These are phyloP conservation scores for Coemansia sp. DNA, from an alignment of 192 early-diverging fungal genomes.

Conservation along the genomic window DNA sequence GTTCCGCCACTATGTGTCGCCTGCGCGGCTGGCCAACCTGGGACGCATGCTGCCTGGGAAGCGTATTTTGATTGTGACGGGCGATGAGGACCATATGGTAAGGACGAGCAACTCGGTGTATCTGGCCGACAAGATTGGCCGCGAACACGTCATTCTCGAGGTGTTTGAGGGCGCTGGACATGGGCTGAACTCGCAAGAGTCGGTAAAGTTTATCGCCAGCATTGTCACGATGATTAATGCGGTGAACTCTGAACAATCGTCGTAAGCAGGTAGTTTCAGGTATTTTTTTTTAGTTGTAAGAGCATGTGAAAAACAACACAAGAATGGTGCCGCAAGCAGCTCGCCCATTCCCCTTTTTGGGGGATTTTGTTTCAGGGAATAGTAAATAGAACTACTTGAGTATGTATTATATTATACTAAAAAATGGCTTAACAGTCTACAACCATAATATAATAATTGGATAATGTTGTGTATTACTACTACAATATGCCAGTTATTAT, in stretches of 20 bases:
- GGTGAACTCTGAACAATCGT: background rate
- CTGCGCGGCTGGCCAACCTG: slow-evolving; percentile 20
- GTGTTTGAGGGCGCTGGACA: slow-evolving; percentile 40
- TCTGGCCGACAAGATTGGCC: slow-evolving; percentile 40
- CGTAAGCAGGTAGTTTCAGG: too few species aligned
- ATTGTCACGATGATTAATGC: slow-evolving; percentile 35
- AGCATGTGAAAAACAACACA: background rate
- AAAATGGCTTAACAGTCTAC: too few species aligned
- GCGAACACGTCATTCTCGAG: slow-evolving; percentile 34
- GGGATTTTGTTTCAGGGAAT: too few species aligned
- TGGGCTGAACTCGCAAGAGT: slow-evolving; percentile 31
- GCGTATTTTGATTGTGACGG: slow-evolving; percentile 42
- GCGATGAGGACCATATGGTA: slow-evolving; percentile 45
- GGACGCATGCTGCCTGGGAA: slow-evolving; percentile 34
- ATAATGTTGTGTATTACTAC: too few species aligned
- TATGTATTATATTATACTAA: too few species aligned
- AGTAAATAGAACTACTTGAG: too few species aligned
- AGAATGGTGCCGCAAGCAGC: too few species aligned
- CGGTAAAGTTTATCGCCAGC: slow-evolving; percentile 13
- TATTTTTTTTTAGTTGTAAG: background rate
- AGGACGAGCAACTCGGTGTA: slow-evolving; percentile 40
- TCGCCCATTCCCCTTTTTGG: too few species aligned
- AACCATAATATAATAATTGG: too few species aligned
- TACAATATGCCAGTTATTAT: too few species aligned
- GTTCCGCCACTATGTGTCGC: slow-evolving; percentile 48